Percentiles rank a stretch among this genome's conserved stretches.
Conservation (phyloP, 768 basidiomycete species). For the Podaxis sp. region DNA sequence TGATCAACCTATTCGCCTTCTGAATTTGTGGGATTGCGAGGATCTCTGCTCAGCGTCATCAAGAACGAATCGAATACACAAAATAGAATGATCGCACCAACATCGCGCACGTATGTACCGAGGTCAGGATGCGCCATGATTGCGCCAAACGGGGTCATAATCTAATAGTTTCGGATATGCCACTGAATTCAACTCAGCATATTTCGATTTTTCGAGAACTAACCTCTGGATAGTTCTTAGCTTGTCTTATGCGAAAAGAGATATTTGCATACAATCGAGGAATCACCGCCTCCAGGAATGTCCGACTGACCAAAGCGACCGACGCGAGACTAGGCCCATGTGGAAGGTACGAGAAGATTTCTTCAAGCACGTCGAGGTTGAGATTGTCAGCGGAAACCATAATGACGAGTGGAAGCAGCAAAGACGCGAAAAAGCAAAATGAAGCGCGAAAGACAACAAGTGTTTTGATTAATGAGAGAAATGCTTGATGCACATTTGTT, state of each 20-base stretch:
- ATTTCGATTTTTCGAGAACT: conserved; percentile 19
- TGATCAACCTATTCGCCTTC: conserved; percentile 6
- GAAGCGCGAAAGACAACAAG: neutral
- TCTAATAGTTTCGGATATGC: conserved; percentile 25
- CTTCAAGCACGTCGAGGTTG: conserved; percentile 70
- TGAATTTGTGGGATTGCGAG: conserved; percentile 13
- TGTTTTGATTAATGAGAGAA: neutral
- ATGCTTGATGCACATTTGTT: neutral
- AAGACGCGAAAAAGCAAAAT: conserved; percentile 16
- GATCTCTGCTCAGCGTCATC: conserved; percentile 10
- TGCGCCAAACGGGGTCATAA: conserved; percentile 62
- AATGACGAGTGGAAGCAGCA: neutral
- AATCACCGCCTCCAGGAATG: conserved; percentile 63
- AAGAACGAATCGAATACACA: neutral
- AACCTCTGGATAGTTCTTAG: conserved; percentile 57
- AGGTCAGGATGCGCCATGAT: conserved; percentile 41
- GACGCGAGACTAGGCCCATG: conserved; percentile 54
- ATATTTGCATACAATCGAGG: conserved; percentile 63
- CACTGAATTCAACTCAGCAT: conserved; percentile 4
- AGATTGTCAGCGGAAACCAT: conserved; percentile 72
- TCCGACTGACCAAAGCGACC: conserved; percentile 61
- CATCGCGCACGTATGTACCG: conserved; percentile 18
- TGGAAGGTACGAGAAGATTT: conserved; percentile 58
- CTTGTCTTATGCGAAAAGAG: conserved; percentile 52
- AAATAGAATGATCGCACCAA: conserved; percentile 13